These are phyloP conservation scores for Botryotinia convoluta DNA, from an alignment of 2,329 filamentous ascomycete species.

Conservation along the genomic window DNA sequence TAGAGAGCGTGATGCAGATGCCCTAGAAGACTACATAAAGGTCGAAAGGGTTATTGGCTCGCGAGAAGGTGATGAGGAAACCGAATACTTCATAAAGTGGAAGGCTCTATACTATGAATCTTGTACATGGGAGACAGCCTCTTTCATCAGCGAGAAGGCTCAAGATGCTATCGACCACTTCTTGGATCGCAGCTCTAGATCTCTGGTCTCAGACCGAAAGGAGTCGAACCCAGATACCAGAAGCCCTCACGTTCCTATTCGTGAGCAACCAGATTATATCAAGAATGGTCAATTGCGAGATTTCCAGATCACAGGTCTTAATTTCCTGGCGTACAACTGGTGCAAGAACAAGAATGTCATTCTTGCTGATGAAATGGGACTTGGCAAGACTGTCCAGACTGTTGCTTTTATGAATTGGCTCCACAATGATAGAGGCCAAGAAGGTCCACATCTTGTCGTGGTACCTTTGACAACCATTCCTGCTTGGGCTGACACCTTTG, in stretches of 20 bases:
- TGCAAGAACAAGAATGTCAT: conserved; percentile 92
- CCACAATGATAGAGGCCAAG: conserved; percentile 81
- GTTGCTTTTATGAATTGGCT: conserved; percentile 97
- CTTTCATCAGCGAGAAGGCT: conserved; percentile 72
- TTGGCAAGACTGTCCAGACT: conserved; percentile 97
- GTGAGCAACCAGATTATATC: conserved; percentile 83
- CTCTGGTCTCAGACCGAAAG: conserved; percentile 74
- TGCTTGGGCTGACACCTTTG: conserved; percentile 97
- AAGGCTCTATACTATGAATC: conserved; percentile 90
- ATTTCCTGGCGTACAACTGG: conserved; percentile 97
- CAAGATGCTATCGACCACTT: conserved; percentile 91
- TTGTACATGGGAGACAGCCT: conserved; percentile 87
- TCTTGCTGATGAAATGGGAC: conserved; percentile 95
- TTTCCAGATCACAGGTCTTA: conserved; percentile 91
- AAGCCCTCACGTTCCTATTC: conserved; percentile 66
- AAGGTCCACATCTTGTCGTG: conserved; percentile 95
- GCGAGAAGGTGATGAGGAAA: conserved; percentile 73
- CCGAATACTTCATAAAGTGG: conserved; percentile 96
- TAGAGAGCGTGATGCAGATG: conserved; percentile 84
- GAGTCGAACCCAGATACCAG: conserved; percentile 76
- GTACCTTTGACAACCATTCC: conserved; percentile 96
- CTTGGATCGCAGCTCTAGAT: conserved; percentile 76
- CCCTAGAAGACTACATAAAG: conserved; percentile 83
- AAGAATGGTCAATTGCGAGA: conserved; percentile 79
- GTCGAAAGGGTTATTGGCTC: conserved; percentile 90